Evolutionary conservation across 768 basidiomycete species (phyloP), one percentile per base, ranked within the genome.

Genomic region (Suillus alpinus): DNA sequence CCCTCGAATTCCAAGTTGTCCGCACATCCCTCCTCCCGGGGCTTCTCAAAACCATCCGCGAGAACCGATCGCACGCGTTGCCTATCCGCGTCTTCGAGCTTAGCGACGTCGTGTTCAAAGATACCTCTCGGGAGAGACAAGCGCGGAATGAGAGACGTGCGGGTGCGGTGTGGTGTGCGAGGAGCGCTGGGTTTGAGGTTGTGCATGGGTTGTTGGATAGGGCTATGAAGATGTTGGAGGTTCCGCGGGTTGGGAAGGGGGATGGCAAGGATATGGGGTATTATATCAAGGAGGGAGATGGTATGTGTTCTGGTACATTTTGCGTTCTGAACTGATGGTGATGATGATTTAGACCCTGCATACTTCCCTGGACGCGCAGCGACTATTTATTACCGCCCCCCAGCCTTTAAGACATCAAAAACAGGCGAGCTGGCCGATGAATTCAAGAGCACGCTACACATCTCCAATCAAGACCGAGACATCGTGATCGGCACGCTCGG

Each of bases 351-450:
- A 98, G 97, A 99, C 76, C 83, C 90, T 6, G 91, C 91, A 59
- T 99, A 89, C 80, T 96, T 99, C 82, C 93, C 95, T 40, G 95
- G 95, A 39, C 90, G 96, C 36, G 94, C 94, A 2, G 97, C 97
- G 4, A 89, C 84, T 32, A 92, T 99, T 66, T 91, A 85, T 77
- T 97, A 94, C 76, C 89, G 97, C 50, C 77, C 84, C 31, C 78
- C 78, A 9, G 43, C 55, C 26, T 8, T 4, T 20, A 47, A 50
- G n/a, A 37, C 26, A 3, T 41, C 58, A 29, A 40, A 36, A 44
- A 26, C 37, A 6, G 66, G 67, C 58, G 52, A 63, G 41, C 65
- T 62, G 47, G 78, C 79, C 67, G 73, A 80, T 56, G 75, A 74
- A 32, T 75, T 88, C 66, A 77, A 83, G 63, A 69, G 80, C 8